phyloP scores from a whole-genome alignment of 1,284 basidiomycete species.

The Trichosporon inkin region DNA sequence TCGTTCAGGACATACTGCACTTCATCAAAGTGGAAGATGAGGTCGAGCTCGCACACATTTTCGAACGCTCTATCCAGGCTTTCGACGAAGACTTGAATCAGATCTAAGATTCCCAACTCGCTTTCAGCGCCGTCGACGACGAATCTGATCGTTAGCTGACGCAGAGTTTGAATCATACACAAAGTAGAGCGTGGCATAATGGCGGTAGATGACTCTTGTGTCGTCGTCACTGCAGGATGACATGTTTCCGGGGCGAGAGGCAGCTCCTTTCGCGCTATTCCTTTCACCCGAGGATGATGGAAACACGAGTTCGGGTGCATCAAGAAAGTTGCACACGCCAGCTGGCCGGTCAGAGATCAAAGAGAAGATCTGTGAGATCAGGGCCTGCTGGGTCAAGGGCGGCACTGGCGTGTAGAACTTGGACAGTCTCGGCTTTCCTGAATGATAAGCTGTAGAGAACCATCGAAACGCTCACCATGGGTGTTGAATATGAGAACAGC shows the following conservation, averaged over 20 bases:
- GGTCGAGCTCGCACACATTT: constrained; percentile 96
- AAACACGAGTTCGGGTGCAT: constrained; percentile 72
- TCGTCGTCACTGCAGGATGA: constrained; percentile 41
- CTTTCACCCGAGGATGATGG: constrained; percentile 30
- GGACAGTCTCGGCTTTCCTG: constrained; percentile 82
- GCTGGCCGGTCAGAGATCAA: constrained; percentile 71
- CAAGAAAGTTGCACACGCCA: constrained; percentile 84
- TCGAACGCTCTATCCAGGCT: constrained; percentile 92
- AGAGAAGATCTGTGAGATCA: constrained; percentile 78
- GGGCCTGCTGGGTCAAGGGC: constrained; percentile 61
- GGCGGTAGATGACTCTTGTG: constrained; percentile 53
- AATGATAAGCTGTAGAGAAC: constrained; percentile 62
- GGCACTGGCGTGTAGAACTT: constrained; percentile 92
- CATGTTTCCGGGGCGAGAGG: constrained; percentile 5
- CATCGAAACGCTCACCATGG: constrained; percentile 52
- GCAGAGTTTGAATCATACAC: constrained; percentile 53
- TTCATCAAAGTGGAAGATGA: constrained; percentile 98
- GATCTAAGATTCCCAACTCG: constrained; percentile 89
- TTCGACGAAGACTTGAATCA: constrained; percentile 99
- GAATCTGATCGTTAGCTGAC: constrained; percentile 54
- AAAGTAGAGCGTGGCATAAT: constrained; percentile 94
- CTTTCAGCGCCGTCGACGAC: constrained; percentile 93
- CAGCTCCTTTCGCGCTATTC: neutral
- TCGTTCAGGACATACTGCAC: constrained; percentile 92
- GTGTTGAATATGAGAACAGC: constrained; percentile 69